Evolutionary conservation across 106 monocot species (phyloP).

Genomic region (Apostasia shenzhenica): DNA sequence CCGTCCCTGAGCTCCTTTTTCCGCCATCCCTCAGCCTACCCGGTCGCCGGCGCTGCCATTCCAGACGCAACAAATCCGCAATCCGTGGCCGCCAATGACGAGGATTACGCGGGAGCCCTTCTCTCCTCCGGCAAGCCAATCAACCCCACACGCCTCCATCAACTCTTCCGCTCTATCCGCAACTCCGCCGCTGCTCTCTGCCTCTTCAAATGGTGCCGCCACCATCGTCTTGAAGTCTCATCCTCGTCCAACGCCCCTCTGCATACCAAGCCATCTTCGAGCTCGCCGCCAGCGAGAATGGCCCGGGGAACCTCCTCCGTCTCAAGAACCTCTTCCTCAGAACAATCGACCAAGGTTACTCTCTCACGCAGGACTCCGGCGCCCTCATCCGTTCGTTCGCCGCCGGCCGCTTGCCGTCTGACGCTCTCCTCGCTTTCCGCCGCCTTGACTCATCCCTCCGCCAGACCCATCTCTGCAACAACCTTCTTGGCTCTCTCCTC

Average conservation of each 20-base stretch:
- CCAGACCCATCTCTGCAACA: constrained; percentile 10
- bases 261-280: constrained; percentile 7
- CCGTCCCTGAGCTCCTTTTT: too few species aligned
- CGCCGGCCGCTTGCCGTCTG: neutral
- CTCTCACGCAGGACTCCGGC: neutral
- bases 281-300: neutral
- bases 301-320: neutral
- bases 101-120: neutral
- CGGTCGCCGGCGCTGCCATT: too few species aligned
- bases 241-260: constrained; percentile 1
- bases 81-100: neutral
- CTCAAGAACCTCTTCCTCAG: neutral
- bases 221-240: neutral
- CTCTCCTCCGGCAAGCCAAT: neutral
- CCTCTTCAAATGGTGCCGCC: constrained; percentile 3
- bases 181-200: constrained; percentile 1
- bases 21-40: too few species aligned
- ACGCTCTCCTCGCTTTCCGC: constrained; percentile 9
- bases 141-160: neutral
- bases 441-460: constrained; percentile 15
- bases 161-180: constrained; percentile 5
- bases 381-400: neutral
- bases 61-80: too few species aligned
- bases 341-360: neutral
- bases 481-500: constrained; percentile 18